Evolutionary conservation across 2,329 filamentous ascomycete genomes (phyloP).

Genomic region (Venturia aucupariae): DNA sequence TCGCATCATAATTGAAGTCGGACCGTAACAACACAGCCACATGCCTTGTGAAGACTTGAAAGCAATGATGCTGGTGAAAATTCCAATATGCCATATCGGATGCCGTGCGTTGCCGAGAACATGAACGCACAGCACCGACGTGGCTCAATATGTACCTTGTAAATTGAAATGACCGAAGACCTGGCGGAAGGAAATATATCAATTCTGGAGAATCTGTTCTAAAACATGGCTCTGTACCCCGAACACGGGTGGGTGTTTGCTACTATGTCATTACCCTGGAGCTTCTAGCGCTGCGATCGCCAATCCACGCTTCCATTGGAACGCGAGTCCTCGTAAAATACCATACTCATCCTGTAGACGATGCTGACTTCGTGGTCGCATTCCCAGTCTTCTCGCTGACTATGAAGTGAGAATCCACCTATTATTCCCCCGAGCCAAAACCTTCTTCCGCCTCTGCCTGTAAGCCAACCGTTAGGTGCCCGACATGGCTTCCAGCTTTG

Average conservation of each 20-base stretch:
- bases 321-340: neutral
- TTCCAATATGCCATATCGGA: neutral
- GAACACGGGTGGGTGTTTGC: neutral
- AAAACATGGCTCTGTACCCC: neutral
- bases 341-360: neutral
- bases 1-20: constrained; percentile 22
- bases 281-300: neutral
- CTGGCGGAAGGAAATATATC: neutral
- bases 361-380: neutral
- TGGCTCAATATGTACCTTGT: neutral
- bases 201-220: neutral
- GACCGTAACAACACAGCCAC: constrained; percentile 31
- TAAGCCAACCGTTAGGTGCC: constrained; percentile 4
- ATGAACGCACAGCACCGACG: neutral
- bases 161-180: neutral
- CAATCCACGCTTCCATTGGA: neutral
- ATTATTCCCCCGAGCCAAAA: neutral
- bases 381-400: neutral
- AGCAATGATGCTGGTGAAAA: neutral
- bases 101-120: neutral
- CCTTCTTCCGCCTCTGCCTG: neutral
- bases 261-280: neutral
- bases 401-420: constrained; percentile 5
- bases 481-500: constrained; percentile 76
- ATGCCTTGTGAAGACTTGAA: constrained; percentile 15